Evolutionary conservation across 441 rosid species (phyloP).

Genomic region (Isatis lusitanica): DNA sequence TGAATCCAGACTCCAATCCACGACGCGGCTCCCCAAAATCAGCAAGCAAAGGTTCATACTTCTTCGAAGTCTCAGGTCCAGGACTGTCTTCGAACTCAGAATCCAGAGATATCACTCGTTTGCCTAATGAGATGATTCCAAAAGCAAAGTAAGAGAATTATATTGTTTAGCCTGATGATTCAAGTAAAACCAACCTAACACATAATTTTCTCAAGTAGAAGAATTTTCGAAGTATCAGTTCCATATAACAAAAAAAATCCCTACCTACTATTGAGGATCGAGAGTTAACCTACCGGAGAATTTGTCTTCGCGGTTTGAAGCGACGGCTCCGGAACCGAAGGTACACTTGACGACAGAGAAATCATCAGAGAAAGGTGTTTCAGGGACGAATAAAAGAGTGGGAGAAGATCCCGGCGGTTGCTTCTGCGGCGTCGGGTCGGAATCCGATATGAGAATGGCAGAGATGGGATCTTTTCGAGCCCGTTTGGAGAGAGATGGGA

Average conservation of each 20-base stretch:
- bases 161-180: neutral
- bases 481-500: conserved; percentile 53
- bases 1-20: conserved; percentile 35
- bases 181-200: neutral
- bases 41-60: conserved; percentile 33
- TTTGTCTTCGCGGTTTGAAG: conserved; percentile 33
- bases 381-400: conserved; percentile 62
- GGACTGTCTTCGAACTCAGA: conserved; percentile 66
- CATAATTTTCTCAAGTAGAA: neutral
- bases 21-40: conserved; percentile 25
- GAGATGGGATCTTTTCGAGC: conserved; percentile 38
- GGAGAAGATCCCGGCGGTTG: conserved; percentile 32
- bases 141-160: neutral
- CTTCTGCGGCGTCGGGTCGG: conserved; percentile 77
- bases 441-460: conserved; percentile 61
- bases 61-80: conserved; percentile 36
- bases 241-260: neutral
- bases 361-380: conserved; percentile 68
- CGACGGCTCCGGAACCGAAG: conserved; percentile 33
- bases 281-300: conserved; percentile 44
- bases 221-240: neutral
- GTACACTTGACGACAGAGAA: conserved; percentile 50
- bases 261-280: neutral
- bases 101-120: conserved; percentile 62
- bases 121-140: conserved; percentile 35